phyloP scores from a whole-genome alignment of 2,329 filamentous ascomycete genomes.

The Xylariomycetidae sp. region DNA sequence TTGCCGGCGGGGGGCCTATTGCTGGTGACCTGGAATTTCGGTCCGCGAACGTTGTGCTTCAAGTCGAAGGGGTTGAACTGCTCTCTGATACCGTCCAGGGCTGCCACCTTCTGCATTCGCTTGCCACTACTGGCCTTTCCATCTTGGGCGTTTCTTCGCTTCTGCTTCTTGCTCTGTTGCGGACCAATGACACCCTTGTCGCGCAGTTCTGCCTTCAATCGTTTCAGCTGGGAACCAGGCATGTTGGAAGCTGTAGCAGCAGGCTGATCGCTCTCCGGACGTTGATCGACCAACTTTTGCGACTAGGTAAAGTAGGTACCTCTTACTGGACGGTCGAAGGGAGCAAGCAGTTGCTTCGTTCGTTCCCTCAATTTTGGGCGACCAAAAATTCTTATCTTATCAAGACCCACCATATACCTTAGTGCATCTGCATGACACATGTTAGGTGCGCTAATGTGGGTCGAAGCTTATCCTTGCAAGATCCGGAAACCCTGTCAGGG shows the following conservation, averaged over 20 bases:
- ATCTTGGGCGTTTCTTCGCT: conserved; percentile 65
- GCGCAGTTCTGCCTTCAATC: conserved; percentile 82
- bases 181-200: conserved; percentile 88
- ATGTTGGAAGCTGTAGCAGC: conserved; percentile 46
- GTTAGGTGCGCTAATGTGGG: no score
- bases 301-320: no score
- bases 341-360: no score
- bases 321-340: no score
- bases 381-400: conserved; percentile 12
- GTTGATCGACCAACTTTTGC: no score
- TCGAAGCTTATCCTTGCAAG: conserved; percentile 3
- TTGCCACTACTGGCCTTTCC: conserved; percentile 62
- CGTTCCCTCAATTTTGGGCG: no score
- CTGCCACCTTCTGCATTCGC: conserved; percentile 68
- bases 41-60: conserved; percentile 68
- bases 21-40: conserved; percentile 81
- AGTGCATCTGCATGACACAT: no score
- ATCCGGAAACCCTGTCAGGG: no score
- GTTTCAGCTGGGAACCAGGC: conserved; percentile 94
- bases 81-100: conserved; percentile 81
- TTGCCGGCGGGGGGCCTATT: conserved; percentile 48
- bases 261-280: no score
- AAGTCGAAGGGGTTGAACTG: conserved; percentile 98
- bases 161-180: conserved; percentile 93
- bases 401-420: no score